Base-by-base conservation (phyloP, 148 eudicot species). In the Camellia lanceoleosa region DNA sequence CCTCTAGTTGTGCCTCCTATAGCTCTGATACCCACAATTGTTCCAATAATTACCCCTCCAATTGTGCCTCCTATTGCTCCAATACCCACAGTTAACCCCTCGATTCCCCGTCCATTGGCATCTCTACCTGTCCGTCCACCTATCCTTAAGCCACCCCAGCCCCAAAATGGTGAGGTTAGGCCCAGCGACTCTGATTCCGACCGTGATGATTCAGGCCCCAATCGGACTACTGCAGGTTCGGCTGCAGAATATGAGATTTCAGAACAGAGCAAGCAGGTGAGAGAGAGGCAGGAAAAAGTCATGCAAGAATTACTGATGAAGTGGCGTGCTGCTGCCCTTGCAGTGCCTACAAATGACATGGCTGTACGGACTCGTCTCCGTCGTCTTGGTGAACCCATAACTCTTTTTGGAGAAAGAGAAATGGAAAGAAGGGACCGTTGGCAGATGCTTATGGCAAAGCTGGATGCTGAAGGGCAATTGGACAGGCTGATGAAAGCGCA, bases 401-500 rank as follows among this genome's bases (percentile, higher is more conserved):
- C 98, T 55, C 85, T 95, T 38, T 95, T 90, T 80, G 98, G 98
- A 44, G 98, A 93, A 85, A 92, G 91, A 69, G 98, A 95, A 82
- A 95, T 95, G 98, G 98, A 95, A 83, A 89, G 98, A 80, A 80
- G 97, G n/a, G 98, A 93, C 52, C 89, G 97, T 20, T 79, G 93
- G 78, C 82, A 97, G 88, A 88, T 82, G 89, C 91, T 95, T 47
- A 92, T 95, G 98, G 98, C 90, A 5, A 93, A 89, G 86, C 91
- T 95, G 69, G 98, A 95, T 82, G 76, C 87, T n/a, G 97, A 93
- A 69, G 98, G 98, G 42, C 92, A 95, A 76, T 85, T 93, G 88
- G 98, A 95, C 58, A 92, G 77, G 89, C 84, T 95, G 67, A 90
- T 95, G 98, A 92, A 89, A 83, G 97, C 90, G 49, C 91, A 87